Evolutionary conservation across 1,284 basidiomycete genomes (phyloP), one percentile per base, ranked within the genome.

Genomic region (Leccinum pachyderme): DNA sequence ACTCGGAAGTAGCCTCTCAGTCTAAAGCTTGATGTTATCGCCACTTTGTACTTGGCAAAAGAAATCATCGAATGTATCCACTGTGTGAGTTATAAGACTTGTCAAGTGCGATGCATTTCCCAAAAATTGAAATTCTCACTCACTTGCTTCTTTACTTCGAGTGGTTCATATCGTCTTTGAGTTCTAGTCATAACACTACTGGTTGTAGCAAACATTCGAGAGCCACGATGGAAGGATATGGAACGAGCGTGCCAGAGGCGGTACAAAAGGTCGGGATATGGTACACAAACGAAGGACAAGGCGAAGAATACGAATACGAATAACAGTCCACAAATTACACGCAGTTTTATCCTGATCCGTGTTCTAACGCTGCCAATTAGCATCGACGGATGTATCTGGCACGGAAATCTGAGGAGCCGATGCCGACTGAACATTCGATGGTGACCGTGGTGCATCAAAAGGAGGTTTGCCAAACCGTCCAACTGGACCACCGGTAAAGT

Each of bases 381-480:
- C 52, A 43, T 70, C 55, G 22, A 33, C 9, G 9, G 61, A 44
- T 27, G 39, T 11, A 22, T 64, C 62, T 8, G 56, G 47, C n/a
- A 52, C 11, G 35, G 49, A 5, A 49, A 27, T 13, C 49, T 63
- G 64, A 51, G 55, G 44, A 37, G n/a, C 47, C 2, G 56, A 27
- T 25, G 5, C 48, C n/a, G 49, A 49, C 46, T 56, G 67, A 15
- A 41, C 37, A 43, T 65, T 57, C 11, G 57, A 28, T 13, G 63
- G 52, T 15, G 59, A 58, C 50, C 67, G 63, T 27, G 50, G 28
- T 24, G 43, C 44, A 28, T 67, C 65, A 8, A 66, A 59, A 28
- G 61, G 28, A 37, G 52, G 24, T 32, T 59, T 70, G 11, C 50
- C 32, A 53, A 58, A 61, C 22, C 68, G 64, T 31, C 66, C 59